Evolutionary conservation across 164 flowering plant genomes (phyloP).

Genomic region (Aristolochia californica): DNA sequence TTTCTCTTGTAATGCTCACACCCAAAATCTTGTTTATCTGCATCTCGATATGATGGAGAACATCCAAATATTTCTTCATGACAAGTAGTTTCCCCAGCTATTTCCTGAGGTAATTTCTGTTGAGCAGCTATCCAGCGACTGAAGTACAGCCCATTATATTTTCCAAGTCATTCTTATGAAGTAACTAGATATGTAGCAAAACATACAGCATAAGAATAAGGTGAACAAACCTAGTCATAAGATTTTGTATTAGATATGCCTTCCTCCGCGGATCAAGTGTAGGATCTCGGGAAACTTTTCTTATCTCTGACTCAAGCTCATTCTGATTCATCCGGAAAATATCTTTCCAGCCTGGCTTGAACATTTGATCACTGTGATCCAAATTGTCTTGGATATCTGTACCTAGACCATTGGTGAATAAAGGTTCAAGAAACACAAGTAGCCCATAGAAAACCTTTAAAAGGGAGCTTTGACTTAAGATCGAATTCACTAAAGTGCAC

Average conservation of each 20-base stretch:
- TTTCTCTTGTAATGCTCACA: conserved; percentile 96
- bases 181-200: not conserved
- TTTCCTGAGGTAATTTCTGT: conserved; percentile 59
- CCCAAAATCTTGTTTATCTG: conserved; percentile 62
- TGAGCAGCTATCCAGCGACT: conserved; percentile 98
- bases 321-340: conserved; percentile 88
- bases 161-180: not conserved
- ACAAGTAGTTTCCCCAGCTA: conserved; percentile 32
- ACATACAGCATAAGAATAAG: not conserved
- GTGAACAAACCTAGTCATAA: conserved; percentile 73
- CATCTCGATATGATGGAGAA: conserved; percentile 74
- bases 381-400: conserved; percentile 37
- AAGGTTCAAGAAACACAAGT: not conserved
- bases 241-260: conserved; percentile 79
- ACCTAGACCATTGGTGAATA: conserved; percentile 21
- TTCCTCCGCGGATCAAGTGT: conserved; percentile 90
- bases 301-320: conserved; percentile 89
- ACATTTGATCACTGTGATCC: conserved; percentile 53
- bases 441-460: not conserved
- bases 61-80: conserved; percentile 44
- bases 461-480: not conserved
- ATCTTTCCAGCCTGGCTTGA: conserved; percentile 98
- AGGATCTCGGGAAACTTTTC: conserved; percentile 73
- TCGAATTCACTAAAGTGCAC: not conserved
- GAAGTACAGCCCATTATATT: conserved; percentile 3